Base-by-base conservation (phyloP, 2,329 filamentous ascomycete species). In the Albophoma yamanashiensis region DNA sequence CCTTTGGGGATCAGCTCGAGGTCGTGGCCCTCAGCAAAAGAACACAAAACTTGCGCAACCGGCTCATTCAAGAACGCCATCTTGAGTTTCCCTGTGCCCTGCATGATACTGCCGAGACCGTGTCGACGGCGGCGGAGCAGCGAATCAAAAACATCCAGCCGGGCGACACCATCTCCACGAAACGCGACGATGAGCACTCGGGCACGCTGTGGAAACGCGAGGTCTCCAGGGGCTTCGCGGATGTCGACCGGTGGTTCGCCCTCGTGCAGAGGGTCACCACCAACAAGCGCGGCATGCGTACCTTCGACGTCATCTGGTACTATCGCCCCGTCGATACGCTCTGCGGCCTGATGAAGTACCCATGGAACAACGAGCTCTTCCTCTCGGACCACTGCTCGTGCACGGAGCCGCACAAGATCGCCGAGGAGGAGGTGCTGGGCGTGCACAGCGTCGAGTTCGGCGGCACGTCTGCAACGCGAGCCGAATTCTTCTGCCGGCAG, bases 321-420 rank as follows among this genome's bases (percentile, higher is more conserved):
- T 93, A 92, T 64, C 78, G 82, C 2, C 82, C 89, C 0, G 76
- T 78, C 0, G 87, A 94, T 59, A 94, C 91, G 0, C 82, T 87
- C 0, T 89, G 91, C 52, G 82, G 79, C 0, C 74, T 81, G 7
- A 85, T 87, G 72, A 79, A 79, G 12, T 95, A 93, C 65, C 87
- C 87, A 0, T 86, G 84, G 71, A 63, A 73, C 0, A 89, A 92
- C 58, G 90, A 95, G 70, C 71, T 94, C 0, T 94, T 94, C 62
- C 72, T 93, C 0, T 90, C 86, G 0, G 83, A 91, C 57, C 85
- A 92, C 61, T 93, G 91, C 72, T 88, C 86, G 1, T 94, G 90
- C 63, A 69, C 75, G 0, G 76, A 82, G 11, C 61, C 60, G 0
- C 61, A 73, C 0, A 77, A 78, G 36, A 76, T 90, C 3, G 64